Evolutionary conservation across 345 rosid species (phyloP).

Genomic region (Salix suchowensis): DNA sequence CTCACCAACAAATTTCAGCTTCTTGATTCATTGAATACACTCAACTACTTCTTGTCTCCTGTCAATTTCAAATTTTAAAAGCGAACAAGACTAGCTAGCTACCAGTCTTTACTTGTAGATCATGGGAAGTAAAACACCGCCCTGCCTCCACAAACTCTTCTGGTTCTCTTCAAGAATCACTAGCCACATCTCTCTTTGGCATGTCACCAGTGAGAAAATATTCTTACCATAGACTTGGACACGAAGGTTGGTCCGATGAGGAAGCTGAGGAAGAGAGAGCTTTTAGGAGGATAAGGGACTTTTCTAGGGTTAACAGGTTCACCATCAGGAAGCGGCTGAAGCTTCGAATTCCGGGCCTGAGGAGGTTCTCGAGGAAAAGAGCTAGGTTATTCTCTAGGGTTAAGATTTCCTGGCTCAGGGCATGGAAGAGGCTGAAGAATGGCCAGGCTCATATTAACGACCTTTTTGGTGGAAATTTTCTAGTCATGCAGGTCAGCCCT

Average conservation of each 20-base stretch:
- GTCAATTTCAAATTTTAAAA: background rate
- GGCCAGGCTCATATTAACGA: slow-evolving; percentile 31
- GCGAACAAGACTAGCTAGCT: background rate
- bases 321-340: slow-evolving; percentile 15
- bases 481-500: slow-evolving; percentile 19
- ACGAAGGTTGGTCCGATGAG: slow-evolving; percentile 11
- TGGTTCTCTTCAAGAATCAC: background rate
- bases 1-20: slow-evolving; percentile 18
- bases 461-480: slow-evolving; percentile 38
- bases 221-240: slow-evolving; percentile 21
- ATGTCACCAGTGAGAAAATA: slow-evolving; percentile 19
- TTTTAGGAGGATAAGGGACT: slow-evolving; percentile 8
- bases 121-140: background rate
- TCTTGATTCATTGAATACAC: slow-evolving; percentile 12
- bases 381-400: slow-evolving; percentile 14
- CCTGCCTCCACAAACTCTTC: background rate
- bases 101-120: background rate
- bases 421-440: slow-evolving; percentile 37
- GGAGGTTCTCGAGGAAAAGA: slow-evolving; percentile 24
- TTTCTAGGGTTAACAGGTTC: slow-evolving; percentile 7
- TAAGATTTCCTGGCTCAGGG: slow-evolving; percentile 17
- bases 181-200: background rate
- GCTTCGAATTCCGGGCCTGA: slow-evolving; percentile 18
- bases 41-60: background rate
- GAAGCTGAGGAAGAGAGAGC: slow-evolving; percentile 15